Evolutionary conservation across 306 rosid species (phyloP).

Genomic region (Vigna trinervia): DNA sequence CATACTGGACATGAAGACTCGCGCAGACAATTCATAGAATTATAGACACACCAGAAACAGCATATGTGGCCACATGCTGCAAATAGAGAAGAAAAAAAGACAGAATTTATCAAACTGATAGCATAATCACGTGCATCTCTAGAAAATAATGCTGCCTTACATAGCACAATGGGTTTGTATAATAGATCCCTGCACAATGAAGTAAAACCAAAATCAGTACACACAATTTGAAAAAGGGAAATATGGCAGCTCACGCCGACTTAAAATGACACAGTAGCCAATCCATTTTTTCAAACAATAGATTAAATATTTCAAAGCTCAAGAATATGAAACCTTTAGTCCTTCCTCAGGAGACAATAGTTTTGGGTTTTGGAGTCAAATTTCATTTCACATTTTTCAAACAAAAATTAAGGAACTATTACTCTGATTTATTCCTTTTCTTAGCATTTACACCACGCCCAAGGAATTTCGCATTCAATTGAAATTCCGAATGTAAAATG

Average conservation of each 20-base stretch:
- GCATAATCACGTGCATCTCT: conserved; percentile 8
- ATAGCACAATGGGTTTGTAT: conserved; percentile 84
- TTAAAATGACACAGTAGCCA: conserved; percentile 17
- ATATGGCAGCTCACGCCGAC: neutral
- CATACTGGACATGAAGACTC: conserved; percentile 85
- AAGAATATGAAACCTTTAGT: conserved; percentile 31
- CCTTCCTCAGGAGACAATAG: conserved; percentile 17
- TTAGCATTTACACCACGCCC: neutral
- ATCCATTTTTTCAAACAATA: conserved; percentile 2
- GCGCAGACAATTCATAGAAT: conserved; percentile 54
- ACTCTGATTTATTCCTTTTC: conserved; percentile 27
- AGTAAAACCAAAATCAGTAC: conserved; percentile 37
- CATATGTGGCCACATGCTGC: conserved; percentile 93
- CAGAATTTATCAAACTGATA: conserved; percentile 18
- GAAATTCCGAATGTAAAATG: conserved; percentile 9
- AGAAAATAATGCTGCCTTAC: conserved; percentile 57
- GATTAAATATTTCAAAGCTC: neutral
- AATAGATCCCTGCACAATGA: conserved; percentile 77
- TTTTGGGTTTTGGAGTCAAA: conserved; percentile 9
- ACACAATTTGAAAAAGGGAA: conserved; percentile 28
- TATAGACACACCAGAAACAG: conserved; percentile 92
- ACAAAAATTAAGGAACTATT: neutral
- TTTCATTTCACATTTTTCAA: neutral
- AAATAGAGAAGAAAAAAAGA: conserved; percentile 18
- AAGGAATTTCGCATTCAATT: conserved; percentile 22